Percentiles rank a stretch among this genome's conserved stretches.
phyloP scores from a whole-genome alignment of 768 basidiomycete genomes.

The Phanerodontia chrysosporium region DNA sequence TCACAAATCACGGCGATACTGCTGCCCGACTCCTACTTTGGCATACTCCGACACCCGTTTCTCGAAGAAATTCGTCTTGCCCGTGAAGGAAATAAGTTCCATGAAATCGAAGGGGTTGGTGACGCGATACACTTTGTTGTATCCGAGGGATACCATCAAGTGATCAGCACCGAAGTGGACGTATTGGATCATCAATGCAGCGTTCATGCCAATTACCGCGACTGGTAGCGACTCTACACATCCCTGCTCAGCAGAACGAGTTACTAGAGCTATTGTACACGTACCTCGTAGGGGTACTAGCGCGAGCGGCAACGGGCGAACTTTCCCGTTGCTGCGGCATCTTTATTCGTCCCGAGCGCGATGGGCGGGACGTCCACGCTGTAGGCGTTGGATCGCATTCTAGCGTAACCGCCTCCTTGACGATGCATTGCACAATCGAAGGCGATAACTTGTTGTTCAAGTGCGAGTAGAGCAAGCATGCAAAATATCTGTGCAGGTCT shows the following conservation, averaged over 20 bases:
- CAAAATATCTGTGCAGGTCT: constrained; percentile 53
- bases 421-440: constrained; percentile 53
- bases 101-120: constrained; percentile 37
- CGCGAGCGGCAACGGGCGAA: no score
- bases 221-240: constrained; percentile 38
- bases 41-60: constrained; percentile 10
- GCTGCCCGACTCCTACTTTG: not conserved
- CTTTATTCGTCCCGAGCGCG: no score
- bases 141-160: constrained; percentile 45
- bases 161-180: constrained; percentile 42
- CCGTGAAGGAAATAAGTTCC: constrained; percentile 37
- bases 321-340: no score
- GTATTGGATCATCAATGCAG: constrained; percentile 45
- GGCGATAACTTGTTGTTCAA: constrained; percentile 40
- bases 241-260: constrained; percentile 44
- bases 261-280: no score
- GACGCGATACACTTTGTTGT: constrained; percentile 39
- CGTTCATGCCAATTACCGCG: constrained; percentile 49
- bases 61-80: constrained; percentile 16
- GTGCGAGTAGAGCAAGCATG: constrained; percentile 50
- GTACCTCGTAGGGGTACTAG: no score
- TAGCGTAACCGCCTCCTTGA: constrained; percentile 71
- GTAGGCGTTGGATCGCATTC: no score
- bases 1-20: not conserved
- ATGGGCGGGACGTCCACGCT: no score